Evolutionary conservation across 2,329 filamentous ascomycete genomes (phyloP).

Genomic region (Colletotrichum noveboracense): DNA sequence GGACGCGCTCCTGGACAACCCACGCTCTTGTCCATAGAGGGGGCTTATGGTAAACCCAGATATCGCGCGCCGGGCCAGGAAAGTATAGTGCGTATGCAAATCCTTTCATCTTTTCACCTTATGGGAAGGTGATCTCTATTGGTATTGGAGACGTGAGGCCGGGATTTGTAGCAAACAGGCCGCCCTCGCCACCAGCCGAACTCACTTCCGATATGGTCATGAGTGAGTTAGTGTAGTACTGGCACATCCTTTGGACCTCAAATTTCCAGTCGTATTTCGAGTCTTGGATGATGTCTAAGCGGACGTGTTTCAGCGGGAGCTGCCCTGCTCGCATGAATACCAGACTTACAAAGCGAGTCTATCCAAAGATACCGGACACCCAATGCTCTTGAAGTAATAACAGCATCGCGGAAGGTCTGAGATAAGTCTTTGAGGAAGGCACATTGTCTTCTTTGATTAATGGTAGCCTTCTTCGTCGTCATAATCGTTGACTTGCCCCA

Average conservation of each 20-base stretch:
- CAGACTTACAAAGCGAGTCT: neutral
- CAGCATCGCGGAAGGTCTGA: neutral
- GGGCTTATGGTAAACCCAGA: neutral
- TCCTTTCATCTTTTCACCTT: neutral
- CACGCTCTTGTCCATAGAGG: rapidly evolving
- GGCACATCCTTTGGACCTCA: neutral
- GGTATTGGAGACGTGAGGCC: neutral
- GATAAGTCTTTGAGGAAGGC: neutral
- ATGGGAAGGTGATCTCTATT: rapidly evolving
- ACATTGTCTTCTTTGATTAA: rapidly evolving
- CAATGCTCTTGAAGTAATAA: rapidly evolving
- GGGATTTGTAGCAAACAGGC: neutral
- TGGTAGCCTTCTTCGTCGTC: rapidly evolving
- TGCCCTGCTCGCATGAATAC: rapidly evolving
- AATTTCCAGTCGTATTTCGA: neutral
- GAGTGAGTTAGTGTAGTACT: rapidly evolving
- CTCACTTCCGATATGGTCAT: rapidly evolving
- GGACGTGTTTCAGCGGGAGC: rapidly evolving
- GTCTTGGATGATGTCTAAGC: neutral
- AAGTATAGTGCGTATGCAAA: neutral
- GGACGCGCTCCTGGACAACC: neutral
- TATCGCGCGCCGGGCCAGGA: neutral
- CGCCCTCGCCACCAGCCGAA: neutral
- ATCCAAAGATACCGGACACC: rapidly evolving
- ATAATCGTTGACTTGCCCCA: neutral